Percentiles rank a stretch among this genome's conserved stretches.
Conservation (phyloP, 345 rosid species). For the Anastatica hierochuntica region DNA sequence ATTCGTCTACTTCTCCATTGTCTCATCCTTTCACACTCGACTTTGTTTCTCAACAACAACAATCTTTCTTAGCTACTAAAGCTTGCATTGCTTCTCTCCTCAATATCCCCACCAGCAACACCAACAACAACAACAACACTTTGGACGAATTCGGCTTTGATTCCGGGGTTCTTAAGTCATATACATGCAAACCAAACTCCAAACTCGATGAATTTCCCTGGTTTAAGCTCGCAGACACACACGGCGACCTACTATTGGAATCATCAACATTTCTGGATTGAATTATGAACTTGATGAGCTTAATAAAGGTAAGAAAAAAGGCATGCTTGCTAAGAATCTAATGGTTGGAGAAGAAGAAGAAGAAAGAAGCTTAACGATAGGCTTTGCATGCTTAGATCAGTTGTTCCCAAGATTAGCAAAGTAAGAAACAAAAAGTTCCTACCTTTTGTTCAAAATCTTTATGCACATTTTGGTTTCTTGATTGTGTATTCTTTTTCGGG, state of each 20-base stretch:
- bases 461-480: neutral
- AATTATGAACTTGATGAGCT: constrained; percentile 68
- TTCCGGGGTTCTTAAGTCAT: constrained; percentile 31
- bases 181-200: constrained; percentile 32
- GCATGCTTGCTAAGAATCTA: constrained; percentile 82
- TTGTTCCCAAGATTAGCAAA: constrained; percentile 96
- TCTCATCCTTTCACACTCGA: constrained; percentile 38
- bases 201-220: constrained; percentile 30
- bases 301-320: constrained; percentile 66
- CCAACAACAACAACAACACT: constrained; percentile 34
- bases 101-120: constrained; percentile 22
- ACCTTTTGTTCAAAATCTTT: neutral
- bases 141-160: constrained; percentile 50
- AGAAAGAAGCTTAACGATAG: constrained; percentile 96
- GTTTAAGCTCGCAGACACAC: constrained; percentile 15
- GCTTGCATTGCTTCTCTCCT: constrained; percentile 37
- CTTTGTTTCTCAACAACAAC: constrained; percentile 25
- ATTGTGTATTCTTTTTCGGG: too few species aligned
- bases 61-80: constrained; percentile 35
- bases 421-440: constrained; percentile 31
- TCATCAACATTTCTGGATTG: constrained; percentile 39
- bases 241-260: constrained; percentile 23
- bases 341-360: constrained; percentile 94
- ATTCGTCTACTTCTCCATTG: constrained; percentile 55
- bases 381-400: constrained; percentile 95